phyloP scores from a whole-genome alignment of 1,284 basidiomycete species.

The Trichosporon coremiiforme region DNA sequence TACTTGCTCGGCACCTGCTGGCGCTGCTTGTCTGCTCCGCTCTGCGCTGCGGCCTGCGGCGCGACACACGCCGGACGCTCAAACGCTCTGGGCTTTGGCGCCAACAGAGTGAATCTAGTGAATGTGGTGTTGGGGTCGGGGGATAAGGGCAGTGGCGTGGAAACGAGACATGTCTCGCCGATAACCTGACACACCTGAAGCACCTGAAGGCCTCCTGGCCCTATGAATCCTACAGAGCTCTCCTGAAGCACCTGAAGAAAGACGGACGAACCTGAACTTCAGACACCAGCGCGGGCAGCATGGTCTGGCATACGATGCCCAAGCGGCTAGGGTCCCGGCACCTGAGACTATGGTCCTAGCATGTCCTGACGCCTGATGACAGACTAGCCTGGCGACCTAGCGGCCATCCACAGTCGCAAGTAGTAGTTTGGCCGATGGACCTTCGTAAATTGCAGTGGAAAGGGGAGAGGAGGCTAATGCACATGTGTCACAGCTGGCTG shows the following conservation, averaged over 20 bases:
- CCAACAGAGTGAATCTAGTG: not conserved
- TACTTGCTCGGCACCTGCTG: not conserved
- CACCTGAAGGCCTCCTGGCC: not conserved
- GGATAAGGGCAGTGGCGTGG: constrained; percentile 10
- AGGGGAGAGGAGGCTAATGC: no score
- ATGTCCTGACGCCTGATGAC: not conserved
- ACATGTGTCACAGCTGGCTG: no score
- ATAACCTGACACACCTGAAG: not conserved
- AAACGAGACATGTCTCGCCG: constrained; percentile 17
- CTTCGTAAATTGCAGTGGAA: no score
- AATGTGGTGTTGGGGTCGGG: constrained; percentile 4
- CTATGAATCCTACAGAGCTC: no score
- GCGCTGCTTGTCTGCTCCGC: not conserved
- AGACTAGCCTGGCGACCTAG: not conserved
- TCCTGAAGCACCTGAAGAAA: not conserved
- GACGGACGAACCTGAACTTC: not conserved
- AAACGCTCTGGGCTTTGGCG: not conserved
- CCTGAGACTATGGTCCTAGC: not conserved
- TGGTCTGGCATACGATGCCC: not conserved
- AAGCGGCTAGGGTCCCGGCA: not conserved
- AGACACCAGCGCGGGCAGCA: not conserved
- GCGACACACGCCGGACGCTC: not conserved
- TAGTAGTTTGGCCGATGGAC: not conserved
- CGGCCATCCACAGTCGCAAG: not conserved
- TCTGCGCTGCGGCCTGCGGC: not conserved